phyloP scores from a whole-genome alignment of 1,284 basidiomycete species.

The Malassezia globosa region DNA sequence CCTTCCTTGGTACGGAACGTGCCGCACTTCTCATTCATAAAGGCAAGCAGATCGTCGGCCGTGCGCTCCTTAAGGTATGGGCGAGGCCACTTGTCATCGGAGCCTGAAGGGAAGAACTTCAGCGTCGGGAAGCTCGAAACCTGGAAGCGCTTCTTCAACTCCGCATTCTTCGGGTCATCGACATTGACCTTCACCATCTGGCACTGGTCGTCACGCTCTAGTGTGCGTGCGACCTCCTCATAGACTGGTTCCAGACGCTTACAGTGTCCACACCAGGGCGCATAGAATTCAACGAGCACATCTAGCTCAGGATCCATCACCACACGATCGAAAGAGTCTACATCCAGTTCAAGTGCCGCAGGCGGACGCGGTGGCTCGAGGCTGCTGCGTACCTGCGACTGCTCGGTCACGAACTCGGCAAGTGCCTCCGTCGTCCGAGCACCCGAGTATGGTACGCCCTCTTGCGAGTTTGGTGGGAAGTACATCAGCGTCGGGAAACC shows the following conservation, averaged over 20 bases:
- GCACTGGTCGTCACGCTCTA: slow-evolving; percentile 70
- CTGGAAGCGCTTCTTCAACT: slow-evolving; percentile 62
- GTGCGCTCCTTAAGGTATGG: slow-evolving; percentile 60
- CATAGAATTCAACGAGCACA: slow-evolving; percentile 78
- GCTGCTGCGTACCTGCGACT: slow-evolving; percentile 68
- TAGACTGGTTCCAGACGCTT: slow-evolving; percentile 75
- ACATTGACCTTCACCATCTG: slow-evolving; percentile 82
- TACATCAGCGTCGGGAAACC: slow-evolving; percentile 88
- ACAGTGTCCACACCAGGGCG: slow-evolving; percentile 67
- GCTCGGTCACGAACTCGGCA: slow-evolving; percentile 59
- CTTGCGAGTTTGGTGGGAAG: slow-evolving; percentile 57
- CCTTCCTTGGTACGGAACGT: slow-evolving; percentile 72
- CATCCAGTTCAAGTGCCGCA: slow-evolving; percentile 60
- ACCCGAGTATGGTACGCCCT: slow-evolving; percentile 61
- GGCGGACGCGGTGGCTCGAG: slow-evolving; percentile 74
- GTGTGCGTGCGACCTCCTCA: slow-evolving; percentile 70
- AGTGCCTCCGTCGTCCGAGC: slow-evolving; percentile 72
- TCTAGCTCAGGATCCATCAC: slow-evolving; percentile 65
- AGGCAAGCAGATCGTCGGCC: slow-evolving; percentile 58
- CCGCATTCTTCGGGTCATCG: slow-evolving; percentile 68
- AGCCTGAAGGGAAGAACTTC: slow-evolving; percentile 70
- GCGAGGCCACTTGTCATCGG: slow-evolving; percentile 52
- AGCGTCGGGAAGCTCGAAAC: slow-evolving; percentile 71
- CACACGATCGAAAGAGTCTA: slow-evolving; percentile 63
- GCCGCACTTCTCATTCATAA: slow-evolving; percentile 72